Base-by-base conservation (phyloP, 805 yeast species). In the Kuraishia molischiana region DNA sequence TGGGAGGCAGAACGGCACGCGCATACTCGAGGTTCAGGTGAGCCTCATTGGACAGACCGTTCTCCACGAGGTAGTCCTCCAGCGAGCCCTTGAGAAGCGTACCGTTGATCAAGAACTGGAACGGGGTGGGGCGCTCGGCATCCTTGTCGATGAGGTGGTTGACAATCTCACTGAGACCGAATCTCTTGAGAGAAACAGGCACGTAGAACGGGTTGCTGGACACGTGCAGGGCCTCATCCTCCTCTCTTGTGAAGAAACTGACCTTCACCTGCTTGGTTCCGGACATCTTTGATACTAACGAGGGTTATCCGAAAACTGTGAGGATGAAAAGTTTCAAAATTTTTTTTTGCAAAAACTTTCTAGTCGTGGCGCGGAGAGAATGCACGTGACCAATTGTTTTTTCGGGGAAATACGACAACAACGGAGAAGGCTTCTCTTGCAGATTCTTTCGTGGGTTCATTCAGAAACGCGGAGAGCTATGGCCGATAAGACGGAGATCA, bases 1-100 rank as follows among this genome's bases (percentile, higher is more conserved):
- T 78, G n/a, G 98, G 98, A 15, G 98, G 98, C 37, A 90, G 70
- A 29, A 87, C 81, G 1, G 96, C 87, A 47, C 95, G 72, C 10
- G 95, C 85, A 63, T 92, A 92, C 54, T 92, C 98, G 34, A 92
- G 64, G 21, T 77, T 77, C 43, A 92, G 57, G 38, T 79, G 74
- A 1, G 84, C 73, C 67, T 92, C 98, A 20, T 79, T 70, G 2
- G 95, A 85, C 29, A 89, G 65, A 5, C 89, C 97, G 45, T 85
- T 73, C 36, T 72, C 62, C 13, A 76, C 67, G 50, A 92, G 64
- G 58, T 90, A 90, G 11, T 83, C 90, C 35, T 85, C 81, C 38
- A 92, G 64, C 1, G 95, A 77, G 1, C 82, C 70, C 48, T 92
- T 79, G 41, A 92, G 63, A 40, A 92, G 64, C 18, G 78, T 78